phyloP scores from a whole-genome alignment of 805 yeast species.

The Teunomyces atbi region DNA sequence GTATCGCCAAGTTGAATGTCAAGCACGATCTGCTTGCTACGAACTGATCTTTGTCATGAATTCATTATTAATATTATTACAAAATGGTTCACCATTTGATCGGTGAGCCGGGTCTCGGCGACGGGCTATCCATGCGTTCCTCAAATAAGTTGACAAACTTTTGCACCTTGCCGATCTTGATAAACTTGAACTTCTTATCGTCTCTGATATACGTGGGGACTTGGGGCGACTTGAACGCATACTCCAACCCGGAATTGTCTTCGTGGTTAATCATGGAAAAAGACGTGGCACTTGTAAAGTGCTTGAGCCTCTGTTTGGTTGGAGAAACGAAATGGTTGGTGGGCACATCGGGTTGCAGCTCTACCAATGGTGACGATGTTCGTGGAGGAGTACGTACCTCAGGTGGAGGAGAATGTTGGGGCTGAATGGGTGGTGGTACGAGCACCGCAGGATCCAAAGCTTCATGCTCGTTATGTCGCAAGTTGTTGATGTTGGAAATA shows the following conservation, averaged over 20 bases:
- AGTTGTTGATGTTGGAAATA: slow-evolving; percentile 23
- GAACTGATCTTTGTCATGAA: not conserved
- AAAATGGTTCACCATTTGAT: not conserved
- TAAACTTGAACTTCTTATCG: slow-evolving; percentile 42
- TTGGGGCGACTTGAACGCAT: slow-evolving; percentile 27
- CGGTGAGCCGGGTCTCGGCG: slow-evolving; percentile 6
- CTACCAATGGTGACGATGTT: not conserved
- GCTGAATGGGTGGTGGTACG: not conserved
- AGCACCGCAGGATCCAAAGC: not conserved
- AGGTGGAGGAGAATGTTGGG: not conserved
- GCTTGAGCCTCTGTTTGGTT: slow-evolving; percentile 11
- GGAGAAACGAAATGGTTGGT: slow-evolving; percentile 13
- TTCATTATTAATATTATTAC: slow-evolving; percentile 2
- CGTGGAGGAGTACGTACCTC: not conserved
- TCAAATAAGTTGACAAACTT: slow-evolving; percentile 44
- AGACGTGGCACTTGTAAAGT: slow-evolving; percentile 18
- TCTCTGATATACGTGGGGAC: slow-evolving; percentile 40
- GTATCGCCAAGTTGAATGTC: slow-evolving; percentile 19
- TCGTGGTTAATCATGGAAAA: slow-evolving; percentile 25
- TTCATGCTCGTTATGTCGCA: slow-evolving; percentile 27
- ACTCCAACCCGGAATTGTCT: slow-evolving; percentile 28
- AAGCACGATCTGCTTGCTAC: not conserved
- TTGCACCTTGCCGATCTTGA: slow-evolving; percentile 46
- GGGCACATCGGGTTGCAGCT: not conserved
- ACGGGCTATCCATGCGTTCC: slow-evolving; percentile 20